Base-by-base conservation (phyloP, 495 filamentous ascomycete species). In the Neurospora discreta region DNA sequence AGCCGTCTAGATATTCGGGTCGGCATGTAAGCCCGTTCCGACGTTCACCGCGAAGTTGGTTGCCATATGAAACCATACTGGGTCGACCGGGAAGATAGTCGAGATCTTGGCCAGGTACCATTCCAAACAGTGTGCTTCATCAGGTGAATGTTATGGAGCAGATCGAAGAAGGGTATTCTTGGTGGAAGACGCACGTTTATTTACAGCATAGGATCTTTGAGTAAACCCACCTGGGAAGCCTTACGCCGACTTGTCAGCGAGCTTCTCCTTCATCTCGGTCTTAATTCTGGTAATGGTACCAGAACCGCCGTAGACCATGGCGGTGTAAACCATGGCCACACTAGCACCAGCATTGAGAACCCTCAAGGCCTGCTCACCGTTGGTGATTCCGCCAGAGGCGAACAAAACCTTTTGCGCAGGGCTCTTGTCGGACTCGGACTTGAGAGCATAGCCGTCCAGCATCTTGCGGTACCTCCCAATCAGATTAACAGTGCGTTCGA, bases 251-350 rank as follows among this genome's bases (percentile, higher is more conserved):
- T 74, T 72, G n/a, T 69, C 43, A 7, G 73, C 71, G 13, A 80
- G 69, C 73, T 77, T 73, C 65, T 90, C 84, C 70, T 87, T 86
- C 89, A 99, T 90, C 84, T 98, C 93, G 72, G 85, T 82, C 84
- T 97, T 98, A 39, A 98, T 92, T 70, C 92, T 86, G 30, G 91
- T 94, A 58, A 97, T 87, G 0, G 92, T 94, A 15, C 95, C 94
- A 4, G 91, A 86, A 20, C 95, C 95, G 4, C 91, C 91, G 77
- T 96, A 99, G 8, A 93, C 90, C 76, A 96, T 80, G 10, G 90
- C 81, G 3, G 90, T 92, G 76, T 93, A 95, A 58, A 95, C 87
- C 90, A 93, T 93, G 1, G 92, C 93, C 0, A 97, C 89, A 70
- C 89, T 93, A 0, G 95, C 95, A 11, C 95, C 95, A 0, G 93